Evolutionary conservation across 2,329 filamentous ascomycete species (phyloP).

Genomic region (Ophiostoma ips): DNA sequence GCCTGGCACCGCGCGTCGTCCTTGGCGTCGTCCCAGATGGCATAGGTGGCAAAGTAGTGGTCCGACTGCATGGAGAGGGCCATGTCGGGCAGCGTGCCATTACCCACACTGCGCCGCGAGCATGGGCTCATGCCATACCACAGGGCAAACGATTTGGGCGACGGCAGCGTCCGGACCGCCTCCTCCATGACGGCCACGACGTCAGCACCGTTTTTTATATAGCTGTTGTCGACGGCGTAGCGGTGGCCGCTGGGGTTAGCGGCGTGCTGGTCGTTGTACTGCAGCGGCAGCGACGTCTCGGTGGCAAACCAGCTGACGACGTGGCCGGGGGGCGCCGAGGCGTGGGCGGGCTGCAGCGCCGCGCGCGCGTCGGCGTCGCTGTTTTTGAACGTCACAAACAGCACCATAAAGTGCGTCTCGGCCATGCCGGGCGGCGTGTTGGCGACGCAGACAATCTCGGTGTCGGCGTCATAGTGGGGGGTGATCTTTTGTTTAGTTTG

Average conservation of each 20-base stretch:
- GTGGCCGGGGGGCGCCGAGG: conserved; percentile 24
- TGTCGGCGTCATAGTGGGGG: conserved; percentile 22
- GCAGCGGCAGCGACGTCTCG: conserved; percentile 24
- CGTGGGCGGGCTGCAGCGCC: conserved; percentile 25
- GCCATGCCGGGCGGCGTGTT: conserved; percentile 17
- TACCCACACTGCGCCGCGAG: conserved; percentile 14
- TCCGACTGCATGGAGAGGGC: conserved; percentile 40
- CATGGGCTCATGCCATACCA: conserved; percentile 39
- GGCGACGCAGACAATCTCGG: conserved; percentile 28
- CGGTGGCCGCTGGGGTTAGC: conserved; percentile 35
- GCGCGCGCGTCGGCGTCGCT: conserved; percentile 20
- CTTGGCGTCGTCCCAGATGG: conserved; percentile 31
- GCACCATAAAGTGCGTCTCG: conserved; percentile 22
- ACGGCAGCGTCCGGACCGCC: conserved; percentile 34
- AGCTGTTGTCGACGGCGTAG: conserved; percentile 37
- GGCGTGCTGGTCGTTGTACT: conserved; percentile 29
- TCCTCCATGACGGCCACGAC: conserved; percentile 29
- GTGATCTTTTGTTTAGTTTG: not conserved
- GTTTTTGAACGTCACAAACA: conserved; percentile 28
- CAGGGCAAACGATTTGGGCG: conserved; percentile 29
- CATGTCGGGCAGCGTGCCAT: conserved; percentile 26
- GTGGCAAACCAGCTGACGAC: conserved; percentile 4
- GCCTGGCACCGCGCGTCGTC: conserved; percentile 29
- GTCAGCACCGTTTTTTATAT: conserved; percentile 32
- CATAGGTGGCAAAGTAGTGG: conserved; percentile 41